A percentile compares a stretch with the other conserved stretches of the same genome.
These are phyloP conservation scores for Alternaria alternata DNA, from an alignment of 2,329 filamentous ascomycete genomes.

Conservation along the genomic window DNA sequence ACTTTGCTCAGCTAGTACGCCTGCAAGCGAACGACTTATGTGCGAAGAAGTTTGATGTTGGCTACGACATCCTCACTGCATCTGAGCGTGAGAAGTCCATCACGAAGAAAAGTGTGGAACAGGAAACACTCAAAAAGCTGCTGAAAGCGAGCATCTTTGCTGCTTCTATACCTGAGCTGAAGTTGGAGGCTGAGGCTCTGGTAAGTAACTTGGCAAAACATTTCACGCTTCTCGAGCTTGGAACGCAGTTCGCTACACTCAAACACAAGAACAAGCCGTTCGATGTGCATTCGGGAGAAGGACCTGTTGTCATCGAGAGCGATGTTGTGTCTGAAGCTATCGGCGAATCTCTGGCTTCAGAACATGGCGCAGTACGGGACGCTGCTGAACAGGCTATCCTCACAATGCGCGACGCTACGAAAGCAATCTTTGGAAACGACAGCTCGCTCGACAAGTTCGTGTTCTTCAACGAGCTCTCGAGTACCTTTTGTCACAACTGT, in stretches of 20 bases:
- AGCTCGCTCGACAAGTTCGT: conserved; percentile 76
- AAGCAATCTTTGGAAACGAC: conserved; percentile 79
- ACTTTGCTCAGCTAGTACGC: conserved; percentile 82
- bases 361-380: conserved; percentile 80
- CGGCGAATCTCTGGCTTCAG: conserved; percentile 87
- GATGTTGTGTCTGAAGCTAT: conserved; percentile 87
- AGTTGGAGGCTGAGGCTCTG: conserved; percentile 76
- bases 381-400: conserved; percentile 81
- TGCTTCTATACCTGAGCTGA: conserved; percentile 80
- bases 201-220: conserved; percentile 85
- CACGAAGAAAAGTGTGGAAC: conserved; percentile 84
- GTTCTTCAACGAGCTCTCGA: conserved; percentile 84
- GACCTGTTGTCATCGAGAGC: conserved; percentile 85
- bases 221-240: conserved; percentile 89
- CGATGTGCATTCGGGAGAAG: conserved; percentile 85
- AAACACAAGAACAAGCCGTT: conserved; percentile 82
- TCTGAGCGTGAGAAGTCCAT: conserved; percentile 85
- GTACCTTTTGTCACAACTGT: conserved; percentile 90
- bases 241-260: conserved; percentile 79
- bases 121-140: conserved; percentile 81
- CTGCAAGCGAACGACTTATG: conserved; percentile 88
- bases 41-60: conserved; percentile 73
- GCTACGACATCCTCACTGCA: conserved; percentile 73
- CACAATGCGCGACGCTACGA: conserved; percentile 78
- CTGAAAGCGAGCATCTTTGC: conserved; percentile 90